Base-by-base conservation (phyloP, 1,284 basidiomycete species). In the Rhodotorula sp. region DNA sequence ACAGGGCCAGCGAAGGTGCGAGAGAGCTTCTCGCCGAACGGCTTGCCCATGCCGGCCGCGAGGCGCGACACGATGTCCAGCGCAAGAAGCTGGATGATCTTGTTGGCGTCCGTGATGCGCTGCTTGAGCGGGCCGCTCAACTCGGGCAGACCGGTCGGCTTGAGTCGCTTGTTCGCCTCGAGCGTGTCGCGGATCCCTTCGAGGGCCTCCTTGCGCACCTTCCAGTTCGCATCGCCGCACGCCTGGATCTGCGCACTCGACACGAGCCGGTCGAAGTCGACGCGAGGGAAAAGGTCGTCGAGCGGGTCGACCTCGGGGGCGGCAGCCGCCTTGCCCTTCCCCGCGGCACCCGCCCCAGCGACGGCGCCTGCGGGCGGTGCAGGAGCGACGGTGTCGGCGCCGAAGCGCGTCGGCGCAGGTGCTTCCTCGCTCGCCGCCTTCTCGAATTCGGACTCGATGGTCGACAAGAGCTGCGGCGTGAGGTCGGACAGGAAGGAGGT, bases 251-350 rank as follows among this genome's bases (percentile, higher is more conserved):
- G 88, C 0, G 92, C 92, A n/a, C 90, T 88, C 71, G 91, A 90
- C 52, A 99, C 84, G 41, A 99, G 82, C 68, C 88, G 86, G 77
- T 99, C 96, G 60, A 99, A 85, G 77, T 99, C 96, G 45, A 97
- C 91, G 44, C 97, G 88, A 25, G 97, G 97, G 79, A 97, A 94
- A 41, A 99, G 85, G 67, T 97, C 93, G 79, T 98, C 97, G 74
- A 97, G 80, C 13, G 93, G 88, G 81, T 96, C 92, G 63, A 66
- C 58, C 27, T 70, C 71, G 25, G 81, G 83, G 25, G 80, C 83
- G 19, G 74, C 80, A 4, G 59, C 25, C 27, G 78, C 82, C 70
- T 84, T 85, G 13, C 62, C 53, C 17, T 34, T 67, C 17, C 82
- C 81, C 19, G 83, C 83, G 52, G 83, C 81, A 13, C 82, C 82